Conservation (phyloP, 352 stramenopile species). For the Globisporangium carolinianum region DNA sequence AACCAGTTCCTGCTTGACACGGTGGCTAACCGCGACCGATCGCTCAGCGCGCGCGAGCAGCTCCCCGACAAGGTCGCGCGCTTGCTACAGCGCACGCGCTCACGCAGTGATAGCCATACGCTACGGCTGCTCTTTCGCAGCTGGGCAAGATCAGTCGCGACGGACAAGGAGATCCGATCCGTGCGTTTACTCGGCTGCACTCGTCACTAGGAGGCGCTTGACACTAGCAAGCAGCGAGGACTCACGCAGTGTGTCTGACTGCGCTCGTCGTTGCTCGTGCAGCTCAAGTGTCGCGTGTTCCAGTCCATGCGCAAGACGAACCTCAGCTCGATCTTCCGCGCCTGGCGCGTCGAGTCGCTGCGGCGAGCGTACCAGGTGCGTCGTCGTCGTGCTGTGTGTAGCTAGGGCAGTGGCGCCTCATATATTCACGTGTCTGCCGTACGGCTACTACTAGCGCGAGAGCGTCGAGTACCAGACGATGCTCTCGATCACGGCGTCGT, state of each 20-base stretch:
- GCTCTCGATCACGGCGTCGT: constrained; percentile 66
- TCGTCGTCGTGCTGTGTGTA: not conserved
- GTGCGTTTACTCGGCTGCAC: constrained; percentile 12
- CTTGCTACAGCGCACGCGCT: constrained; percentile 18
- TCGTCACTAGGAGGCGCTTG: not conserved
- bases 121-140: constrained; percentile 37
- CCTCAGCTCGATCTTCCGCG: constrained; percentile 52
- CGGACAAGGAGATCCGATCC: constrained; percentile 35
- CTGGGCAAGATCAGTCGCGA: constrained; percentile 30
- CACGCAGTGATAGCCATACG: constrained; percentile 12
- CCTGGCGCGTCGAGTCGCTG: constrained; percentile 68
- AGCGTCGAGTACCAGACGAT: constrained; percentile 79
- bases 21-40: constrained; percentile 45
- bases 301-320: constrained; percentile 42
- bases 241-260: too few species aligned
- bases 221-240: too few species aligned
- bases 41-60: constrained; percentile 27
- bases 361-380: constrained; percentile 52
- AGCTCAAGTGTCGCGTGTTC: constrained; percentile 65
- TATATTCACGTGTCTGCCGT: not conserved
- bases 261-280: not conserved
- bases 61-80: constrained; percentile 38
- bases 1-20: constrained; percentile 41
- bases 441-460: constrained; percentile 25
- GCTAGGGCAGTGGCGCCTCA: not conserved